Base-by-base conservation (phyloP, 2,329 filamentous ascomycete species). In the Claviceps purpurea region DNA sequence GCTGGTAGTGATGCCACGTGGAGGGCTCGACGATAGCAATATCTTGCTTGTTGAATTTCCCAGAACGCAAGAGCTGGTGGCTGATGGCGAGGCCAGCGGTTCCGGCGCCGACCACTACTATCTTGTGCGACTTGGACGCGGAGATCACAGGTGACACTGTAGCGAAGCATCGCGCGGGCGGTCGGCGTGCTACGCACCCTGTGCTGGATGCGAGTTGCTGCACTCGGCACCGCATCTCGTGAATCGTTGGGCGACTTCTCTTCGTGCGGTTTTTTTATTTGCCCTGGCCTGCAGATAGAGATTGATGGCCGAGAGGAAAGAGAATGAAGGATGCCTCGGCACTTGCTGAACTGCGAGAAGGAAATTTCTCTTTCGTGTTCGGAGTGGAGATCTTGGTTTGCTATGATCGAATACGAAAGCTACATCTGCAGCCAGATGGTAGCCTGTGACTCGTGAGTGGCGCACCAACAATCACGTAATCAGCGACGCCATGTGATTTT, bases 71-170 rank as follows among this genome's bases (percentile, higher is more conserved):
- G 3, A 88, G 75, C 67, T 87, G 84, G 60, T 86, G 82, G 59
- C 79, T 80, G 60, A 85, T 76, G 1, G 78, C 67, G 16, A 86
- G 65, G 48, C 84, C 84, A 40, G 82, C 84, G 13, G 78, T 72
- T 37, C 84, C 84, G 50, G 77, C 82, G 49, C 84, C 84, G 30
- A 87, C 70, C 2, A 87, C 74, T 13, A 86, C 79, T 16, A 87
- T 72, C 60, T 76, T 81, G 71, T 87, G 83, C 56, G 50, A 60
- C n/a, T 56, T 49, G 14, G 52, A 61, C 16, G 63, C 59, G 41
- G 67, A 60, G 51, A 51, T 62, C 22, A 65, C 69, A 7, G 70
- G 65, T 11, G 59, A 56, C 40, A 50, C 54, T 14, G 59, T 61
- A 4, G 61, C 56, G 20, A 62, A 50, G 41, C 47, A 24, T 24